phyloP scores from a whole-genome alignment of 148 eudicot species.

The Nyssa sinensis region DNA sequence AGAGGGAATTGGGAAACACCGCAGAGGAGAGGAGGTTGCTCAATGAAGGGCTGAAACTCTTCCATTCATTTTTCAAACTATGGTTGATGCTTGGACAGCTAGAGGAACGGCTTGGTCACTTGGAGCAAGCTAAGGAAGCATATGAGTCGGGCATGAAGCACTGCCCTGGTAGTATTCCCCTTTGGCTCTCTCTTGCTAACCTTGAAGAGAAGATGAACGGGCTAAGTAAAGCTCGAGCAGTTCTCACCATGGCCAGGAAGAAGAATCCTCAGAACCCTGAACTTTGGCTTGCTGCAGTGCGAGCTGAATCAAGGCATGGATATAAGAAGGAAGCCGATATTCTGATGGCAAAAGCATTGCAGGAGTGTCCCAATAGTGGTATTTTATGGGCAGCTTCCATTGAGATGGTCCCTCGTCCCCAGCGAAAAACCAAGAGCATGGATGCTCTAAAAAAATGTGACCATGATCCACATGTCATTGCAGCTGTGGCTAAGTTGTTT shows the following conservation, averaged over 20 bases:
- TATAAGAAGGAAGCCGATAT: slow-evolving; percentile 78
- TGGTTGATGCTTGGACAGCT: slow-evolving; percentile 99
- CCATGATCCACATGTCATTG: slow-evolving; percentile 75
- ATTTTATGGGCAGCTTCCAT: slow-evolving; percentile 87
- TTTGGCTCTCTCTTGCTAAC: slow-evolving; percentile 90
- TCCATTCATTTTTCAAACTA: slow-evolving; percentile 77
- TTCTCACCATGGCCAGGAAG: slow-evolving; percentile 82
- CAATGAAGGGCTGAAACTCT: slow-evolving; percentile 72
- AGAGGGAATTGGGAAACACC: slow-evolving; percentile 84
- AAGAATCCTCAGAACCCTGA: slow-evolving; percentile 83
- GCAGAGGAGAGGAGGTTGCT: slow-evolving; percentile 75
- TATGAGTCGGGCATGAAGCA: slow-evolving; percentile 70
- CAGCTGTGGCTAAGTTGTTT: slow-evolving; percentile 78
- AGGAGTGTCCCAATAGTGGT: slow-evolving; percentile 90
- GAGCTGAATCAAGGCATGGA: slow-evolving; percentile 83
- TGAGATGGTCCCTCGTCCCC: slow-evolving; percentile 90
- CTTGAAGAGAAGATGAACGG: slow-evolving; percentile 86
- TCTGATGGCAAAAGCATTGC: slow-evolving; percentile 93
- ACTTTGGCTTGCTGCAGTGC: slow-evolving; percentile 92
- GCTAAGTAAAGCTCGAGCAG: slow-evolving; percentile 82
- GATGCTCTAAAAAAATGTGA: slow-evolving; percentile 78
- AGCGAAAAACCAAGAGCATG: slow-evolving; percentile 69
- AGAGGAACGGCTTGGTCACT: slow-evolving; percentile 57
- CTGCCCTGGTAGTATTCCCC: slow-evolving; percentile 66
- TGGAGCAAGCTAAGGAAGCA: slow-evolving; percentile 58